Base-by-base conservation (phyloP, 768 basidiomycete species). In the Suillus placidus region DNA sequence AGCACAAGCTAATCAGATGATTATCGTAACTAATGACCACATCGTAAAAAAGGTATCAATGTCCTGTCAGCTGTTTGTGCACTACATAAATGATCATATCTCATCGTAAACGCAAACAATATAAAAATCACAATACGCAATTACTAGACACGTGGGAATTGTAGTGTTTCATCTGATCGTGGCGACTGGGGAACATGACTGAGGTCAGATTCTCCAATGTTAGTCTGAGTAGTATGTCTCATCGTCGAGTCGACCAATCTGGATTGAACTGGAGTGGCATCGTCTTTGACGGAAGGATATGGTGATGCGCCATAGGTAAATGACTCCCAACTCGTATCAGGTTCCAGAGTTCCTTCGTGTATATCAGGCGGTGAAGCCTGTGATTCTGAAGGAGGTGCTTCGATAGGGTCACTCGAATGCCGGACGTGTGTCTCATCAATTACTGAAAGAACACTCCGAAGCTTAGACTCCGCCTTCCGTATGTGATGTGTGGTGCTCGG, bases 361-460 rank as follows among this genome's bases (percentile, higher is more conserved):
- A 77, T 60, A 64, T 76, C 68, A 54, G 74, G 63, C 37, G 76
- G 62, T 32, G 77, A 64, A 56, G 74, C 64, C 56, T 54, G 47
- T 67, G 63, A 62, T 68, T 73, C 71, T 63, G 72, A 51, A 2
- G 37, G 40, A 14, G 61, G 56, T 13, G 51, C 20, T 51, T 73
- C 74, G 43, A 68, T 23, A 34, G 35, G 52, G n/a, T 73, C 76
- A 60, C 67, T 77, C 54, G 78, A 67, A 65, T 76, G 72, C 23
- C 75, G 79, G 62, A 80, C 67, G 64, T 80, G 84, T 37, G 77
- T 75, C 76, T 93, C 92, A 66, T 91, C 89, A 63, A 93, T 88
- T 26, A 87, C 84, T 37, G 89, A 76, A n/a, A 93, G 79, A n/a
- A 90, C 85, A 65, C 81, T 88, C 56, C 89, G 88, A 52, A 93